Evolutionary conservation across 768 basidiomycete genomes (phyloP).

Genomic region (Tricholoma matsutake): DNA sequence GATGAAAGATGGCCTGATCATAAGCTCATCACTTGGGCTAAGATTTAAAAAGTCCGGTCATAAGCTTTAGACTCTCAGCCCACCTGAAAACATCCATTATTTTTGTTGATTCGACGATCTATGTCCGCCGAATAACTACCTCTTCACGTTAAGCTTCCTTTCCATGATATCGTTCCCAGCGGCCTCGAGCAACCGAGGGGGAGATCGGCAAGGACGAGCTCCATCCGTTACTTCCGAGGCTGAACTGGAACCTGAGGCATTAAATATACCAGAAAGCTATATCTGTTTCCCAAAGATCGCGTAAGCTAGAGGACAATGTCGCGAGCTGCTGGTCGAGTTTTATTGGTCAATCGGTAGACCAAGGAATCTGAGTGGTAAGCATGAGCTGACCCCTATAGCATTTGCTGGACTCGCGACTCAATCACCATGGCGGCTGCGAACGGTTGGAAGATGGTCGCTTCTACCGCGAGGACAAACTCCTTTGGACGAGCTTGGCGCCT

Average conservation of each 20-base stretch:
- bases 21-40: too few relatives aligned
- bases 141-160: too few relatives aligned
- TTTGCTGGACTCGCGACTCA: slow-evolving; percentile 41
- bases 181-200: background rate
- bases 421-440: slow-evolving; percentile 36
- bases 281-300: slow-evolving; percentile 51
- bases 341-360: background rate
- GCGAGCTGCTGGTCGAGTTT: slow-evolving; percentile 20
- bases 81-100: too few relatives aligned
- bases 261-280: slow-evolving; percentile 48
- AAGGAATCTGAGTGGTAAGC: too few relatives aligned
- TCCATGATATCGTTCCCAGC: too few relatives aligned
- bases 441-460: slow-evolving; percentile 51
- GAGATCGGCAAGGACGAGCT: background rate
- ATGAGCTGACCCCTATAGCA: too few relatives aligned
- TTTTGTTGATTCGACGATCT: too few relatives aligned
- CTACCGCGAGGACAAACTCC: slow-evolving; percentile 44
- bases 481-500: slow-evolving; percentile 45
- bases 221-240: background rate
- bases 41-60: too few relatives aligned
- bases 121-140: too few relatives aligned
- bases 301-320: slow-evolving; percentile 40
- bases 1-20: too few relatives aligned
- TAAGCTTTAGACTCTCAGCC: too few relatives aligned
- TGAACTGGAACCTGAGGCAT: background rate